phyloP scores from a whole-genome alignment of 1,139 yeast species.

The Kodamaea arcana region DNA sequence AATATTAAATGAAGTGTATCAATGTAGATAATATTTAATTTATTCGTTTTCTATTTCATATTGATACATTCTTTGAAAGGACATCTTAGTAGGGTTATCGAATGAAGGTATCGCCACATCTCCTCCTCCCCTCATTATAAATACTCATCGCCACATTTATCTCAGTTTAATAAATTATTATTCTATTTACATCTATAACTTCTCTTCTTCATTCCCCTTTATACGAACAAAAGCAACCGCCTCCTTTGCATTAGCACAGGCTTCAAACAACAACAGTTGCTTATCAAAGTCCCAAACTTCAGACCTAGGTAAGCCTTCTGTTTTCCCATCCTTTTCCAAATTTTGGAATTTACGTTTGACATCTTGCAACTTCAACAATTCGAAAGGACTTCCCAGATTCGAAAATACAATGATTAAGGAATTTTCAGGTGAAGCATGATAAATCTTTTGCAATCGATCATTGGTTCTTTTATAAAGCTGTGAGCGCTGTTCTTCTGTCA shows the following conservation, averaged over 20 bases:
- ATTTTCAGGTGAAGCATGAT: conserved; percentile 51
- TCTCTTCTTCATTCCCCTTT: no score
- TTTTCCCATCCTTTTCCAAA: conserved; percentile 32
- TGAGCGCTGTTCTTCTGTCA: conserved; percentile 4
- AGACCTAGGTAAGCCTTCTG: conserved; percentile 41
- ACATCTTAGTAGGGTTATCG: no score
- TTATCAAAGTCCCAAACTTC: conserved; percentile 52
- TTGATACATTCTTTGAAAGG: no score
- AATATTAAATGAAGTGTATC: no score
- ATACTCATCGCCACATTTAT: no score
- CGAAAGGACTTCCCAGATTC: conserved; percentile 59
- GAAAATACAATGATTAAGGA: conserved; percentile 61
- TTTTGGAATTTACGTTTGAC: conserved; percentile 34
- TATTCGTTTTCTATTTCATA: no score
- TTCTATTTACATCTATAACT: no score
- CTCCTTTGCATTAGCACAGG: conserved; percentile 48
- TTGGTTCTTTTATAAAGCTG: conserved; percentile 24
- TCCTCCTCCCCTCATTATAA: no score
- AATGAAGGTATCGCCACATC: no score
- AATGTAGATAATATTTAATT: no score
- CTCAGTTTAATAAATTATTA: no score
- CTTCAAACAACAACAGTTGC: conserved; percentile 34
- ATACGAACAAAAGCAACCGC: conserved; percentile 52
- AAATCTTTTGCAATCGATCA: conserved; percentile 44
- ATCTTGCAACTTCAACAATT: conserved; percentile 46